Conservation (phyloP, 257 asterid genomes). For the Buddleja alternifolia region DNA sequence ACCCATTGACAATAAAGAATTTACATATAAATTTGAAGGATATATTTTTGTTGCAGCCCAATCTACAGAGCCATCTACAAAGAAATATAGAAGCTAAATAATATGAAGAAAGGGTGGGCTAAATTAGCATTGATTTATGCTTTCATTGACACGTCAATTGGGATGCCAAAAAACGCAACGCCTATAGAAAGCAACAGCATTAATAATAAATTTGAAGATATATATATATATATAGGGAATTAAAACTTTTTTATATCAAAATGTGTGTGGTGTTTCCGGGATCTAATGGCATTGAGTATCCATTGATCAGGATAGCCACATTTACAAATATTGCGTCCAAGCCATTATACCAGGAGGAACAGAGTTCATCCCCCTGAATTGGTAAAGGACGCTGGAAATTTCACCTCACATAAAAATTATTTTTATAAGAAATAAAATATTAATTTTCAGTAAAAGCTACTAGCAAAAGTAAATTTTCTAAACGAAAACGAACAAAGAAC, state of each 20-base stretch:
- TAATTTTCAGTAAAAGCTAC: too few species aligned
- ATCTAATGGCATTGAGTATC: conserved; percentile 51
- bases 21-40: not conserved
- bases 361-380: conserved; percentile 67
- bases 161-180: too few species aligned
- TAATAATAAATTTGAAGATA: not conserved
- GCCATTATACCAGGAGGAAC: conserved; percentile 82
- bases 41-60: too few species aligned
- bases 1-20: too few species aligned
- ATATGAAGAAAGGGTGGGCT: too few species aligned
- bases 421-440: too few species aligned
- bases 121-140: not conserved
- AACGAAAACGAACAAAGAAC: not conserved
- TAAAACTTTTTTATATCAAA: too few species aligned
- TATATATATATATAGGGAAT: too few species aligned
- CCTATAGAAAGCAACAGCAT: too few species aligned
- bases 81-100: not conserved
- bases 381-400: conserved; percentile 83
- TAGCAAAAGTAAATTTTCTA: too few species aligned
- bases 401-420: not conserved
- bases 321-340: conserved; percentile 54
- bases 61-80: too few species aligned
- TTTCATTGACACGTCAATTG: not conserved
- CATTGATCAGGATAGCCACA: conserved; percentile 86
- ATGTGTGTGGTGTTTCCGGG: conserved; percentile 83